A percentile compares a stretch with the other conserved stretches of the same genome.
Conservation (phyloP, 805 yeast species). For the Sungouiella blattae region DNA sequence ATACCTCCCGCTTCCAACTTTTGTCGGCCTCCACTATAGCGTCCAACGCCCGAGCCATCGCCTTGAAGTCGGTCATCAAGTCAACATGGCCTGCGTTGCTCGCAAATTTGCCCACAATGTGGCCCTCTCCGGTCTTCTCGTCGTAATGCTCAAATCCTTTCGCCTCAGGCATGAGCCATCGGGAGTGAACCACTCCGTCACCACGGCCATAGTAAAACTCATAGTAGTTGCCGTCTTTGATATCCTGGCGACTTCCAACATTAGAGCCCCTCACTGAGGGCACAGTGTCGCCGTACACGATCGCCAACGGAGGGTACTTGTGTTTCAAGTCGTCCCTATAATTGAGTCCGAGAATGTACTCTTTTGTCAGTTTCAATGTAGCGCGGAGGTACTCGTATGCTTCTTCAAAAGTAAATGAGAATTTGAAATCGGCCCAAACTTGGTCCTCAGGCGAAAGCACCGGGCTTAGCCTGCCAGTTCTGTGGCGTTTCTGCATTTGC, state of each 20-base stretch:
- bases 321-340: conserved; percentile 44
- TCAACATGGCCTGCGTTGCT: conserved; percentile 75
- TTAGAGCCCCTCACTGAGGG: conserved; percentile 84
- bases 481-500: conserved; percentile 25
- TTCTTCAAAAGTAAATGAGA: conserved; percentile 45
- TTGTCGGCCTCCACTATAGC: conserved; percentile 62
- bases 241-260: conserved; percentile 59
- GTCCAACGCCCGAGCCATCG: conserved; percentile 67
- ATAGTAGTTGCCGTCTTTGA: conserved; percentile 67
- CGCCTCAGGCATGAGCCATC: conserved; percentile 75
- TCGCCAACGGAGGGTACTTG: conserved; percentile 77
- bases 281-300: conserved; percentile 74
- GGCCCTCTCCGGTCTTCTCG: conserved; percentile 33
- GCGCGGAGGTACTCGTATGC: conserved; percentile 62
- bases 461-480: conserved; percentile 15
- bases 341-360: conserved; percentile 54
- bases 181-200: conserved; percentile 87
- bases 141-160: conserved; percentile 52
- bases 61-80: conserved; percentile 67
- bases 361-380: conserved; percentile 57
- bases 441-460: conserved; percentile 9
- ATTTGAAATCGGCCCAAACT: conserved; percentile 6
- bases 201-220: conserved; percentile 86
- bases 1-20: conserved; percentile 22
- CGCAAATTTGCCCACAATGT: conserved; percentile 63